Percentiles rank a stretch among this genome's conserved stretches.
Conservation (phyloP, 2,329 filamentous ascomycete genomes). For the Sclerotinia nivalis region DNA sequence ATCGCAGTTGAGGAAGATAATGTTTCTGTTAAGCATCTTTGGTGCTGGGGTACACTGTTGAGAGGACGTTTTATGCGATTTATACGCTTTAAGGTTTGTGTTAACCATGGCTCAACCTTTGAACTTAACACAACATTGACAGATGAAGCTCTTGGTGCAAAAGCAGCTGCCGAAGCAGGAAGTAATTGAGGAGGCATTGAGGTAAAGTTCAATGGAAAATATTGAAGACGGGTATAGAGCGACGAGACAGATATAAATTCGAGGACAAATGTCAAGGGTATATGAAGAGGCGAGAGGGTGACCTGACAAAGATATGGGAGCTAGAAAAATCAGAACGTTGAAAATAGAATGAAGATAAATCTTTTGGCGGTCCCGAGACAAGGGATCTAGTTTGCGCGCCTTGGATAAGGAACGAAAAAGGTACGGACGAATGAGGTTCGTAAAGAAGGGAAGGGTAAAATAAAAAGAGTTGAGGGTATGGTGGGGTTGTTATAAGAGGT, state of each 20-base stretch:
- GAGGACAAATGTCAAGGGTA: conserved; percentile 29
- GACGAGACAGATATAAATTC: conserved; percentile 26
- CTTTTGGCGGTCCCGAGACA: conserved; percentile 49
- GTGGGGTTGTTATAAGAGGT: conserved; percentile 27
- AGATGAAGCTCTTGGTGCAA: conserved; percentile 84
- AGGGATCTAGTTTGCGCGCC: conserved; percentile 60
- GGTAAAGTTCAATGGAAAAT: conserved; percentile 18
- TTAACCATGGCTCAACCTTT: conserved; percentile 95
- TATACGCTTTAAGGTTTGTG: conserved; percentile 92
- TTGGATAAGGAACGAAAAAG: conserved; percentile 33
- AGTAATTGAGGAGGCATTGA: conserved; percentile 88
- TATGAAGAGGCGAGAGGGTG: conserved; percentile 28
- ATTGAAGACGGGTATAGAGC: conserved; percentile 22
- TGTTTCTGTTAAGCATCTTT: conserved; percentile 91
- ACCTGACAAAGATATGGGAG: conserved; percentile 17
- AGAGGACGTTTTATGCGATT: conserved; percentile 95
- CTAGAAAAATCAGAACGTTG: conserved; percentile 3
- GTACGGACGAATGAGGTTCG: conserved; percentile 28
- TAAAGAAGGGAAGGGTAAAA: conserved; percentile 34
- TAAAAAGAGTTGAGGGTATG: conserved; percentile 27
- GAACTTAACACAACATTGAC: conserved; percentile 92
- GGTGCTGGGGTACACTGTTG: conserved; percentile 95
- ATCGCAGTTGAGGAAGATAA: conserved; percentile 87
- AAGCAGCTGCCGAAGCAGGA: conserved; percentile 92
- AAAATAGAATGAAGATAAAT: conserved; percentile 43